Evolutionary conservation across 1,284 basidiomycete genomes (phyloP), one percentile per base, ranked within the genome.

Genomic region (Marasmius oreades): DNA sequence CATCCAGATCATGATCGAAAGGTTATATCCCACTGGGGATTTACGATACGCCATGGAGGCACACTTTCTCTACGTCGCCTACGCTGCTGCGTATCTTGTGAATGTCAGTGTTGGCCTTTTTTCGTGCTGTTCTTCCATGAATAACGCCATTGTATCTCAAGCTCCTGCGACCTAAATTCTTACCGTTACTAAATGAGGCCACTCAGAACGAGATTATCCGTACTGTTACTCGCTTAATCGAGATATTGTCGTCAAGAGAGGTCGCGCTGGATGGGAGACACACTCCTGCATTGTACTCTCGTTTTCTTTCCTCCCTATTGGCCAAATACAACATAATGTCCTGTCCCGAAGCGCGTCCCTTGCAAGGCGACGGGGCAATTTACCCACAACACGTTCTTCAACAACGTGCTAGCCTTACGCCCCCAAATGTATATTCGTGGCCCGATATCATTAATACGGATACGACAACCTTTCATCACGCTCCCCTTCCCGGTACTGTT

Each of bases 81-180:
- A 85, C 64, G 82, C 84, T 3, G 79, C 82, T 18, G 82, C 80
- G 2, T 84, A 82, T 64, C 64, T 85, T 16, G 70, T 83, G 42
- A 82, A 84, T 64, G 82, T 83, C 61, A 60, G 77, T 65, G 23
- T 6, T 4, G 16, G 22, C 18, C 57, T 4, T 18, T 31, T 26
- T 23, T 52, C 22, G 18, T 23, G 24, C 10, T n/a, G 8, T 43
- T 48, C 28, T 51, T 60, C 44, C 55, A 11, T 45, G 28, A 23
- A 22, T 26, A 52, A 37, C 51, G 55, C 31, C 11, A 45, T 22
- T 3, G 45, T 33, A 44, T 50, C 61, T 57, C 28, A 61, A 81
- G 80, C 68, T 83, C 42, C 69, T 83, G 22, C 77, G 80, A 4
- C 78, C 80, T 2, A 77, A 73, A 58, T 74, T 81, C 57, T 55